Base-by-base conservation (phyloP, 371 early-diverging fungal species). In the Rhizopus microsporus region DNA sequence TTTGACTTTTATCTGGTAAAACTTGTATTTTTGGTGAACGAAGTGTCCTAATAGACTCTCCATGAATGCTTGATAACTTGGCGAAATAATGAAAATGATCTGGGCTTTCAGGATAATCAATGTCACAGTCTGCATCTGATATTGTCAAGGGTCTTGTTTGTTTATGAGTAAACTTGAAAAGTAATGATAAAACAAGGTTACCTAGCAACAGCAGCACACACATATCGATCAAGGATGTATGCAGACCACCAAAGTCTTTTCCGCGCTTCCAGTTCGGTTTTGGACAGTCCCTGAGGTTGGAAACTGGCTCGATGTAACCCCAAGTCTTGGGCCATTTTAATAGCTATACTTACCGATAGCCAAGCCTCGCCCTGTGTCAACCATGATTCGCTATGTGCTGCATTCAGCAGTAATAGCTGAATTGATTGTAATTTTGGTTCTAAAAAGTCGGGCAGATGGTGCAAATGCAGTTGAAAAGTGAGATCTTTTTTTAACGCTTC, bases 231-330 rank as follows among this genome's bases (percentile, higher is more conserved):
- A 50, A 71, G 59, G 35, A 69, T 55, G 54, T 78, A 78, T 16
- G 72, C 69, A 8, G 68, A 67, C 78, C 78, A 78, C 78, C 78
- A 78, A 39, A 78, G 32, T 46, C 74, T 64, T 44, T 63, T 73
- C 17, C 59, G 44, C 12, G 69, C 59, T 37, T 71, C 71, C 9
- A 43, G 46, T 0, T 52, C 50, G 33, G 58, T 59, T 31, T 56
- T 57, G 9, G 67, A 53, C 8, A 64, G n/a, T 12, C 51, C 57
- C n/a, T 62, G 56, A 17, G 54, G 53, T 52, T 59, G 63, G 1
- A 63, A 61, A 43, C 60, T 71, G 34, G 77, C 68, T 43, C 77
- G 65, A 54, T 77, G 77, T 7, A 77, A 40, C 6, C 77, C 77
- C 32, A 77, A 51, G 45, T 73, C 77, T 42, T 77, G 77, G 0